Percentiles rank a stretch among this genome's conserved stretches.
Evolutionary conservation across 2,329 filamentous ascomycete genomes (phyloP).

Genomic region (Ceratocystis huliohia): DNA sequence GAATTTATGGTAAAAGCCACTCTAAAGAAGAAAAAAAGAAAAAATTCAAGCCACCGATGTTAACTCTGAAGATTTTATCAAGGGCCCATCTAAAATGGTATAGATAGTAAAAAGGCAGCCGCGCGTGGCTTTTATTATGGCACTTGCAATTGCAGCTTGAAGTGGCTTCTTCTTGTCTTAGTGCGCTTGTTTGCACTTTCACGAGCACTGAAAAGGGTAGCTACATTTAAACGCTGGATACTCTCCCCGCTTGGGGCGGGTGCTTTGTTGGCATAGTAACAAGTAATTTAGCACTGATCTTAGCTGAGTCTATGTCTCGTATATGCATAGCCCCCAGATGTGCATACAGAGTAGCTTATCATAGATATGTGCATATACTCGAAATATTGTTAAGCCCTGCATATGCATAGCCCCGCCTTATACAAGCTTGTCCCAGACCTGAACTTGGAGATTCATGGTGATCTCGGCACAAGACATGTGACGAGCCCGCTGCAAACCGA

Average conservation of each 20-base stretch:
- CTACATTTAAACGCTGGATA: background rate
- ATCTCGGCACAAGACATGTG: slow-evolving; percentile 14
- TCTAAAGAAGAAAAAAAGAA: background rate
- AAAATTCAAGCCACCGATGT: background rate
- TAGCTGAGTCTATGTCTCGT: background rate
- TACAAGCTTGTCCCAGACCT: background rate
- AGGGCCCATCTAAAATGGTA: background rate
- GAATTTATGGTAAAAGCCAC: background rate
- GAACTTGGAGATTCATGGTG: slow-evolving; percentile 9
- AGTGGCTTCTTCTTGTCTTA: background rate
- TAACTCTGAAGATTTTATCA: background rate
- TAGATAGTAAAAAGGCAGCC: background rate
- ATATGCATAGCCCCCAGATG: background rate
- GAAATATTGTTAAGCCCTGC: background rate
- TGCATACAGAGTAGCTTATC: background rate
- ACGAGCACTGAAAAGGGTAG: slow-evolving; percentile 1
- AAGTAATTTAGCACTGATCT: background rate
- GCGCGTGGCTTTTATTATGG: background rate
- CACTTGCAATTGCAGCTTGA: background rate
- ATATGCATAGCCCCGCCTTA: slow-evolving; percentile 1
- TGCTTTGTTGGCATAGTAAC: slow-evolving; percentile 5
- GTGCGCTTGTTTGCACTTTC: background rate
- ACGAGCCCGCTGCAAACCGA: slow-evolving; percentile 18
- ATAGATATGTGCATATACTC: background rate
- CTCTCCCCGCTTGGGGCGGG: background rate